phyloP scores from a whole-genome alignment of 192 early-diverging fungal species.

The Coemansia umbellata region DNA sequence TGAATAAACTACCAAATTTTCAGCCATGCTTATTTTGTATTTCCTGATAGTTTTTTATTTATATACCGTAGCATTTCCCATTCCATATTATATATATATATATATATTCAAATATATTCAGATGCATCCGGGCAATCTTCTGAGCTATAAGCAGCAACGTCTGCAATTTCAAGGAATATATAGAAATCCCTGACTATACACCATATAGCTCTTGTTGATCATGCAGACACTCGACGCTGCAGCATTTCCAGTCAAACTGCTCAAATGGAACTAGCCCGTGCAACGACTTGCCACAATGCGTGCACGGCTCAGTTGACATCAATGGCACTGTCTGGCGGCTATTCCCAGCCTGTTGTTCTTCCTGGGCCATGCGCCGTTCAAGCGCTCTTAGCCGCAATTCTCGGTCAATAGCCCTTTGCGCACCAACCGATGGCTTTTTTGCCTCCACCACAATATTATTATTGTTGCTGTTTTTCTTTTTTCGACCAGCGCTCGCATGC shows the following conservation, averaged over 20 bases:
- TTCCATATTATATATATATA: neutral
- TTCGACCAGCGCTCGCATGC: too few relatives aligned
- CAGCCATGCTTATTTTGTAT: too few relatives aligned
- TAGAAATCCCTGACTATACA: too few relatives aligned
- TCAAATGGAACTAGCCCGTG: constrained; percentile 65
- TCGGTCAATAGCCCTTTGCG: constrained; percentile 22
- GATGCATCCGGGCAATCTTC: too few relatives aligned
- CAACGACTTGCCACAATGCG: constrained; percentile 59
- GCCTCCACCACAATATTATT: too few relatives aligned
- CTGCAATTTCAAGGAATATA: too few relatives aligned
- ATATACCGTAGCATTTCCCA: neutral
- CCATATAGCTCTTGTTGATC: constrained; percentile 15
- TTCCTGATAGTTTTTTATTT: neutral
- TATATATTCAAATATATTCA: neutral
- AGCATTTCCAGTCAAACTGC: constrained; percentile 65
- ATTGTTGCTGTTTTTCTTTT: too few relatives aligned
- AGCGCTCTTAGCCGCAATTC: constrained; percentile 31
- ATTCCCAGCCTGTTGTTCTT: neutral
- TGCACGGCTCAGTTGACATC: constrained; percentile 8
- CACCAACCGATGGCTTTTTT: neutral
- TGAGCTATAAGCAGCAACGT: too few relatives aligned
- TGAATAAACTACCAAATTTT: too few relatives aligned
- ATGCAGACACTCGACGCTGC: constrained; percentile 52
- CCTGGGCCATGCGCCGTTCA: constrained; percentile 13
- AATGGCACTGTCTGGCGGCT: neutral